Conservation (phyloP, 306 rosid genomes). For the Castanopsis chinensis region DNA sequence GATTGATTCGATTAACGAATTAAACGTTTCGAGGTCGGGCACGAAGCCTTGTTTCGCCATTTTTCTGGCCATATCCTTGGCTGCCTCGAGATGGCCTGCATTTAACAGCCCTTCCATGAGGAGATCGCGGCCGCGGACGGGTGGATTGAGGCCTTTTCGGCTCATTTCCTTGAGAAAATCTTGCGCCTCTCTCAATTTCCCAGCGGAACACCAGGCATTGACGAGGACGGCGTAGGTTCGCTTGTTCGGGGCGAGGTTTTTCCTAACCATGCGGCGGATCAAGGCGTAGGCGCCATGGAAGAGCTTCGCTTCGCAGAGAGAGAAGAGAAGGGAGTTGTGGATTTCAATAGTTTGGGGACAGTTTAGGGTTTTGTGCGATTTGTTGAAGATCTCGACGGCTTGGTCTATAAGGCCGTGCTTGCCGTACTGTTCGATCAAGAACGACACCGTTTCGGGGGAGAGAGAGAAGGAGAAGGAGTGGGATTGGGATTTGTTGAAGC, state of each 20-base stretch:
- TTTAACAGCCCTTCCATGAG: slow-evolving; percentile 77
- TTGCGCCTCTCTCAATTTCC: slow-evolving; percentile 78
- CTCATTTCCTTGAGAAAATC: slow-evolving; percentile 77
- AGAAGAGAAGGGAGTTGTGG: slow-evolving; percentile 66
- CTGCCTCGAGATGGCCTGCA: slow-evolving; percentile 71
- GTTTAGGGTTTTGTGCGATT: slow-evolving; percentile 26
- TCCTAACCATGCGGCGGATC: slow-evolving; percentile 72
- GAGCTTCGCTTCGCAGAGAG: slow-evolving; percentile 69
- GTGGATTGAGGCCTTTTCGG: slow-evolving; percentile 72
- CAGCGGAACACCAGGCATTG: slow-evolving; percentile 82
- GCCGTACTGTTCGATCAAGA: slow-evolving; percentile 66
- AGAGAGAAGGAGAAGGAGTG: slow-evolving; percentile 45
- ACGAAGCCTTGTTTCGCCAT: slow-evolving; percentile 62
- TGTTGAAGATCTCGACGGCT: slow-evolving; percentile 75
- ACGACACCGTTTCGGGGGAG: slow-evolving; percentile 64
- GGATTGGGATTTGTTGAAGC: slow-evolving; percentile 38
- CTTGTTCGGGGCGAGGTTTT: slow-evolving; percentile 57
- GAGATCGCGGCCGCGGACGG: slow-evolving; percentile 84
- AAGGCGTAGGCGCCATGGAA: slow-evolving; percentile 80
- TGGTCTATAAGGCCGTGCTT: slow-evolving; percentile 67
- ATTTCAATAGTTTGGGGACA: slow-evolving; percentile 53
- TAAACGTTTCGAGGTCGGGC: slow-evolving; percentile 74
- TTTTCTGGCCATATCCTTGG: slow-evolving; percentile 69
- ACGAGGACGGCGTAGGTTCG: slow-evolving; percentile 63
- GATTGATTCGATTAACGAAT: slow-evolving; percentile 49